Evolutionary conservation across 164 flowering plant genomes (phyloP), one percentile per base, ranked within the genome.

Genomic region (Magnolia changhungtana): DNA sequence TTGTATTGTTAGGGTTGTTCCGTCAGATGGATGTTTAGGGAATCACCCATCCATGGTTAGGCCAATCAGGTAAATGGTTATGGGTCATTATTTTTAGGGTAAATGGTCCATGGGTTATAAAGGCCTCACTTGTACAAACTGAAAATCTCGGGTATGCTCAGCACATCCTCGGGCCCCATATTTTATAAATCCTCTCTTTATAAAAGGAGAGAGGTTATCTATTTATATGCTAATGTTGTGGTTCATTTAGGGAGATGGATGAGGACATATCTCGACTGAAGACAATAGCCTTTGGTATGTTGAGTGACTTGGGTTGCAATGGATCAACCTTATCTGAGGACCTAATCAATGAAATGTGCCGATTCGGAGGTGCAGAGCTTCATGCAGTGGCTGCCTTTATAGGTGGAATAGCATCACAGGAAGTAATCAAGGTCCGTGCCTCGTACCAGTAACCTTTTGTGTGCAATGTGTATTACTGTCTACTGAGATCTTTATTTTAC

Each of bases 311-410:
- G 76, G 99, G 99, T 72, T 91, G 93, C 90, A 92, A 89, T 75
- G 91, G 97, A 21, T 80, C 88, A 49, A 83, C 87, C 80, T 81
- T 94, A 77, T 80, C 93, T 2, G 98, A 96, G 82, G 99, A 94
- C 83, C 92, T 96, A 72, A 91, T 92, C 69, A 90, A 84, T 76
- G 98, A 96, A 82, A 94, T 96, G 91, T 90, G 93, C 78, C 87
- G 99, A 77, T 96, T 83, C 80, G 99, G 98, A 80, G 98, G 92
- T 67, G 86, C 97, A n/a, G 99, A 96, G 88, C 97, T 96, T 68
- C 99, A 94, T 85, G 89, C 90, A 1, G 95, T 96, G 76, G 97
- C 99, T 81, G 94, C 99, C 66, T 86, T 89, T 50, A 83, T 90
- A 69, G 99, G 96, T 31, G 99, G 97, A 45, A 85, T 94, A 67